Percentiles rank a stretch among this genome's conserved stretches.
Conservation (phyloP, 768 basidiomycete genomes). For the Daedaleopsis sinensis region DNA sequence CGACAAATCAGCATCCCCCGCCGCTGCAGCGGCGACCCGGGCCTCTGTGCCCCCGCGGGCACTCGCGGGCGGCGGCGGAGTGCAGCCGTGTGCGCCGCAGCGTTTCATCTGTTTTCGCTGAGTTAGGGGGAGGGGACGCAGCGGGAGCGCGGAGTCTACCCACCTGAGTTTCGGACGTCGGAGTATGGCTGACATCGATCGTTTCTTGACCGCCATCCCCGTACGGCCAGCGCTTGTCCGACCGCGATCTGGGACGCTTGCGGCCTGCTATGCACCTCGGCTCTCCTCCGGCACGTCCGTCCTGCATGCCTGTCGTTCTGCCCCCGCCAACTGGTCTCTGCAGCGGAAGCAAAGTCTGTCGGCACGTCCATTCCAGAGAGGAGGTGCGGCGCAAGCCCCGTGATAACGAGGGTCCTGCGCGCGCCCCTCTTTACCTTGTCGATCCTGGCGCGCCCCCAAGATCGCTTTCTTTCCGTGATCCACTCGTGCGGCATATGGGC, state of each 20-base stretch:
- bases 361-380: constrained; percentile 27
- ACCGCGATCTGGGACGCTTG: constrained; percentile 17
- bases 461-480: constrained; percentile 6
- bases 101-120: not conserved
- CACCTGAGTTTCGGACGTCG: constrained; percentile 19
- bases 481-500: constrained; percentile 18
- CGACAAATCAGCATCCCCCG: constrained; percentile 19
- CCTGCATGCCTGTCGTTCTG: constrained; percentile 27
- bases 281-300: constrained; percentile 21
- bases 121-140: not conserved
- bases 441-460: constrained; percentile 4
- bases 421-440: constrained; percentile 8
- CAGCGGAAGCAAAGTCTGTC: constrained; percentile 41
- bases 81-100: not conserved
- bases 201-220: constrained; percentile 20
- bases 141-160: constrained; percentile 11
- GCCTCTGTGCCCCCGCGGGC: not conserved
- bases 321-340: constrained; percentile 25
- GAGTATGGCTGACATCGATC: constrained; percentile 25
- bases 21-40: constrained; percentile 8
- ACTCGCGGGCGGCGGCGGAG: constrained; percentile 1
- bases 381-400: constrained; percentile 5
- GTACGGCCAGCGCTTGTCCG: constrained; percentile 7
- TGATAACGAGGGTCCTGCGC: not conserved
- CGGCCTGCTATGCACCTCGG: constrained; percentile 22